Evolutionary conservation across 2,329 filamentous ascomycete genomes (phyloP).

Genomic region (Colletotrichum endophyticum): DNA sequence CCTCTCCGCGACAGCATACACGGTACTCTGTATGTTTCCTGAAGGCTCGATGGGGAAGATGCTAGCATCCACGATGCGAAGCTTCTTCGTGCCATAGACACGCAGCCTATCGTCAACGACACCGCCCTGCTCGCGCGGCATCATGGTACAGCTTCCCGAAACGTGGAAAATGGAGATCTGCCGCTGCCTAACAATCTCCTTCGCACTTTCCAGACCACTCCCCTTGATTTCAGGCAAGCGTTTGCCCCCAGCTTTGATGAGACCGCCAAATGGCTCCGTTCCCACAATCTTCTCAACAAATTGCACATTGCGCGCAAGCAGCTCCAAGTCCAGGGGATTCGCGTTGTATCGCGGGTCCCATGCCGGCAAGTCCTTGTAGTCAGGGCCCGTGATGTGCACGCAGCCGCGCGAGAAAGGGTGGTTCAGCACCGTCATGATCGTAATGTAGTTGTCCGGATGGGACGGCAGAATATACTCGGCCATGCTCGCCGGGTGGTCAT

Average conservation of each 20-base stretch:
- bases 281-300: constrained; percentile 42
- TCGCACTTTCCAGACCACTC: constrained; percentile 35
- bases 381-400: constrained; percentile 57
- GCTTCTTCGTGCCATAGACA: constrained; percentile 47
- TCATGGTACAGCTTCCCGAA: constrained; percentile 53
- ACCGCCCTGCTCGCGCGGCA: constrained; percentile 46
- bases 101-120: constrained; percentile 47
- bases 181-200: constrained; percentile 36
- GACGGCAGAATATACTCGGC: constrained; percentile 24
- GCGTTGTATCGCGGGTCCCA: constrained; percentile 63
- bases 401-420: constrained; percentile 66
- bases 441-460: constrained; percentile 54
- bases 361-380: constrained; percentile 45
- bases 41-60: constrained; percentile 47
- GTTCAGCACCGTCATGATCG: constrained; percentile 61
- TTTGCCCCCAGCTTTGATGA: constrained; percentile 43
- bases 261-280: constrained; percentile 42
- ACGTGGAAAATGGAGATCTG: constrained; percentile 50
- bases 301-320: constrained; percentile 46
- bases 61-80: constrained; percentile 51
- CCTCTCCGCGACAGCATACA: constrained; percentile 43
- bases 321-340: constrained; percentile 61
- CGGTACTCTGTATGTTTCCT: constrained; percentile 35
- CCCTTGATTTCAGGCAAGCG: constrained; percentile 36
- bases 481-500: constrained; percentile 28